Percentiles rank a stretch among this genome's conserved stretches.
Conservation (phyloP, 345 rosid species). For the Acer negundo region DNA sequence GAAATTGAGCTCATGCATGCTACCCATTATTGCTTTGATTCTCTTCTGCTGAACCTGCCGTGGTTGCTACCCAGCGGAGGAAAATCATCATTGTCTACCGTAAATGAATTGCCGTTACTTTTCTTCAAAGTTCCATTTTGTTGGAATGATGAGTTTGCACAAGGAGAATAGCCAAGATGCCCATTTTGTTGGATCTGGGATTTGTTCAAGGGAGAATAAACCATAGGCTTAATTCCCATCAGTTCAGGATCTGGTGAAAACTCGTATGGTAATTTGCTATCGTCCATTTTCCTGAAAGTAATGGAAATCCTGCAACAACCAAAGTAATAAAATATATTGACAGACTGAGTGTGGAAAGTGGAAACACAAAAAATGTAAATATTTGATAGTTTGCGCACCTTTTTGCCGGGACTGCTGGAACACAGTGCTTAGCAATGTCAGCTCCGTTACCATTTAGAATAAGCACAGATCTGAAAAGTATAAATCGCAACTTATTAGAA, state of each 20-base stretch:
- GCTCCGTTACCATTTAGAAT: conserved; percentile 68
- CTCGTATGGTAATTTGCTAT: conserved; percentile 30
- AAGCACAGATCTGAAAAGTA: conserved; percentile 55
- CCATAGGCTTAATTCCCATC: conserved; percentile 26
- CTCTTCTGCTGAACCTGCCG: not conserved
- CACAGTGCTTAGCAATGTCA: conserved; percentile 67
- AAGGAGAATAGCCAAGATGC: not conserved
- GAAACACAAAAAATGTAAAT: not conserved
- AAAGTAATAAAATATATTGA: not conserved
- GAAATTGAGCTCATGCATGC: too few species aligned
- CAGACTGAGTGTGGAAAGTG: not conserved
- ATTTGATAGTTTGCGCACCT: conserved; percentile 27
- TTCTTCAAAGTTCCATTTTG: not conserved
- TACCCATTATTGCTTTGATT: not conserved
- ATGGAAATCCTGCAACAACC: conserved; percentile 34
- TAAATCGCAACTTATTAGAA: not conserved
- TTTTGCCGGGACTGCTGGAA: conserved; percentile 61
- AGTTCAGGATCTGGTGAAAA: conserved; percentile 40
- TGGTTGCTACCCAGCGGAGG: conserved; percentile 24
- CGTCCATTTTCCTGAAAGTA: conserved; percentile 49
- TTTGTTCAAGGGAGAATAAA: conserved; percentile 1
- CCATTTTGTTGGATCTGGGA: conserved; percentile 6
- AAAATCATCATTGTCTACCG: conserved; percentile 11
- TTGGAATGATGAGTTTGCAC: not conserved
- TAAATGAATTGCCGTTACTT: not conserved